Conservation (phyloP, 164 flowering plant species). For the Paratinospora sagittata region DNA sequence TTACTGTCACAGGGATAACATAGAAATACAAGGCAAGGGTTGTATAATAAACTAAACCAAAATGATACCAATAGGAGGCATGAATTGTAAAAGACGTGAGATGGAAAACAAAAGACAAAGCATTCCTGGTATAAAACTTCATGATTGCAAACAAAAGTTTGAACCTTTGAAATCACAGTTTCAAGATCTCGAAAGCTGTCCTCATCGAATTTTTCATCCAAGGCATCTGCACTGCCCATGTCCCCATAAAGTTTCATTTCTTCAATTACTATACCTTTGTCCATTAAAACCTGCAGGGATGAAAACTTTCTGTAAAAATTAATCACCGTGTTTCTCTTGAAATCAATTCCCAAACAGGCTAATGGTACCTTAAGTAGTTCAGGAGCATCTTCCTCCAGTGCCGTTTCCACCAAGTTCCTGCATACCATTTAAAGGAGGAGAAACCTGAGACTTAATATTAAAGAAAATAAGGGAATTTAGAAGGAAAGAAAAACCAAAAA, state of each 20-base stretch:
- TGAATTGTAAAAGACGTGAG: neutral
- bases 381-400: constrained; percentile 95
- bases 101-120: neutral
- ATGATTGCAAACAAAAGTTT: constrained; percentile 5
- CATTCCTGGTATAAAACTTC: neutral
- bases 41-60: neutral
- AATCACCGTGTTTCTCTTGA: neutral
- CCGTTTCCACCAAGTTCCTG: constrained; percentile 75
- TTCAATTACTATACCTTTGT: constrained; percentile 58
- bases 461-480: neutral
- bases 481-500: neutral
- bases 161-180: constrained; percentile 70
- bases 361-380: constrained; percentile 72
- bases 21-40: too few species aligned
- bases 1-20: too few species aligned
- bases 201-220: constrained; percentile 40
- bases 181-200: constrained; percentile 76
- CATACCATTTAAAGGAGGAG: constrained; percentile 11
- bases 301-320: constrained; percentile 2
- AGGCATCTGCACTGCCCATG: constrained; percentile 37
- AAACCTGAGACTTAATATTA: neutral
- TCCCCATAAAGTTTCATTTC: constrained; percentile 84
- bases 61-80: neutral
- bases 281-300: constrained; percentile 52
- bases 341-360: neutral